Conservation (phyloP, 352 stramenopile genomes). For the Nothophytophthora sp. region DNA sequence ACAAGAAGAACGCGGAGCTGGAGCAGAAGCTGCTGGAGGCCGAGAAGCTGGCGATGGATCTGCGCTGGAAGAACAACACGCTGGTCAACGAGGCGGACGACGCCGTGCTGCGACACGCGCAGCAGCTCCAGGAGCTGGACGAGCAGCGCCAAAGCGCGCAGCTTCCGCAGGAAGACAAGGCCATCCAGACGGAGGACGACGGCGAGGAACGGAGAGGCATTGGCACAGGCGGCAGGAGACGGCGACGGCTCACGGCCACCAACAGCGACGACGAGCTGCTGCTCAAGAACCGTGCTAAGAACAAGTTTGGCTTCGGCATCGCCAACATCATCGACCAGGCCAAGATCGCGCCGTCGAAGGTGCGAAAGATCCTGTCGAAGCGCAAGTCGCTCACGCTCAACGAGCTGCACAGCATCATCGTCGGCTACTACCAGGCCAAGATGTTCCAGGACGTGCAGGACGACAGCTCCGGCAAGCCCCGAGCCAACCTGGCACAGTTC, state of each 20-base stretch:
- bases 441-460: conserved; percentile 82
- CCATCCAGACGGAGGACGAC: conserved; percentile 47
- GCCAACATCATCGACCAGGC: conserved; percentile 76
- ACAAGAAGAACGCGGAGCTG: conserved; percentile 31
- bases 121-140: conserved; percentile 39
- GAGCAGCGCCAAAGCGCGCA: conserved; percentile 32
- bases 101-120: conserved; percentile 20
- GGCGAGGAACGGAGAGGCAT: conserved; percentile 18
- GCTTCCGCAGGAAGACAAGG: conserved; percentile 37
- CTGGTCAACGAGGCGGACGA: conserved; percentile 50
- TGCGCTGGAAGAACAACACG: conserved; percentile 61
- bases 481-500: conserved; percentile 65
- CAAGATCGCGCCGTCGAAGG: conserved; percentile 68
- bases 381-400: conserved; percentile 71
- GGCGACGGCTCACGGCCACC: conserved; percentile 23
- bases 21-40: conserved; percentile 43
- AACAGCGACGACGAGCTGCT: conserved; percentile 51
- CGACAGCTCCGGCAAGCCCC: conserved; percentile 53
- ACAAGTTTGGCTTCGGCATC: conserved; percentile 75
- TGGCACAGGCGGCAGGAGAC: conserved; percentile 16
- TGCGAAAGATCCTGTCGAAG: conserved; percentile 76
- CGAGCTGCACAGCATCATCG: conserved; percentile 73
- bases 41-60: conserved; percentile 41
- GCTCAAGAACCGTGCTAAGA: conserved; percentile 55
- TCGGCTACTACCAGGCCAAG: conserved; percentile 81